Conservation (phyloP, 257 asterid genomes). For the Craterostigma plantagineum region DNA sequence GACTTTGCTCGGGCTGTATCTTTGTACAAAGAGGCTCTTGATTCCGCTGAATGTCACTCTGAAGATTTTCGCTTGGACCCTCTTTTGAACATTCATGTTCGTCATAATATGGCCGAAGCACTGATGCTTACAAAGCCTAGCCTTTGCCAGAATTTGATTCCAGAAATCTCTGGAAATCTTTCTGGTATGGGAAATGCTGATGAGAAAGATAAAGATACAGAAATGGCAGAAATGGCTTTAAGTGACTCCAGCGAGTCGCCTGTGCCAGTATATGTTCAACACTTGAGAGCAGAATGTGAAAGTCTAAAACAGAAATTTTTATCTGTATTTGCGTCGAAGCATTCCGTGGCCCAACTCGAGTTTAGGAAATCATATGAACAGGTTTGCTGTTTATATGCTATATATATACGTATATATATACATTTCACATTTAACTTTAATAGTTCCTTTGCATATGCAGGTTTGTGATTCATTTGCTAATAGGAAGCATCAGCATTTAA, state of each 20-base stretch:
- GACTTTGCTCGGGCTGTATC: slow-evolving; percentile 55
- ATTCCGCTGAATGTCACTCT: slow-evolving; percentile 52
- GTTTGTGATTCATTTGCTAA: slow-evolving; percentile 32
- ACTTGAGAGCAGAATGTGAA: slow-evolving; percentile 39
- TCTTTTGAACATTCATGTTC: slow-evolving; percentile 75
- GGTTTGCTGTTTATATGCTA: slow-evolving; percentile 33
- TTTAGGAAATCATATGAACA: slow-evolving; percentile 62
- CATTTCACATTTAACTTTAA: too few species aligned
- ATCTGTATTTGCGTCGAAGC: slow-evolving; percentile 41
- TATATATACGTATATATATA: too few species aligned
- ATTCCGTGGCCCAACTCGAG: slow-evolving; percentile 60
- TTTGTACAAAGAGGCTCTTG: slow-evolving; percentile 66
- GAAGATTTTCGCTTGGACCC: slow-evolving; percentile 91
- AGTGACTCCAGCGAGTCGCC: slow-evolving; percentile 10
- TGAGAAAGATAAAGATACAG: slow-evolving; percentile 17
- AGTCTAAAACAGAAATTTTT: slow-evolving; percentile 56
- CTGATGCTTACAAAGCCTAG: slow-evolving; percentile 21
- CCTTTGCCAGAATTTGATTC: slow-evolving; percentile 13
- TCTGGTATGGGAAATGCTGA: slow-evolving; percentile 14
- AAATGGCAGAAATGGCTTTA: slow-evolving; percentile 7
- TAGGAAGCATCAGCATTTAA: slow-evolving; percentile 30
- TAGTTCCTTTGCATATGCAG: slow-evolving; percentile 16
- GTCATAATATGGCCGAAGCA: slow-evolving; percentile 75
- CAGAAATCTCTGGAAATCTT: slow-evolving; percentile 19
- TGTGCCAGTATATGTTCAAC: slow-evolving; percentile 17